A percentile compares a stretch with the other conserved stretches of the same genome.
Evolutionary conservation across 2,329 filamentous ascomycete species (phyloP).

Genomic region (Apiospora sp.): DNA sequence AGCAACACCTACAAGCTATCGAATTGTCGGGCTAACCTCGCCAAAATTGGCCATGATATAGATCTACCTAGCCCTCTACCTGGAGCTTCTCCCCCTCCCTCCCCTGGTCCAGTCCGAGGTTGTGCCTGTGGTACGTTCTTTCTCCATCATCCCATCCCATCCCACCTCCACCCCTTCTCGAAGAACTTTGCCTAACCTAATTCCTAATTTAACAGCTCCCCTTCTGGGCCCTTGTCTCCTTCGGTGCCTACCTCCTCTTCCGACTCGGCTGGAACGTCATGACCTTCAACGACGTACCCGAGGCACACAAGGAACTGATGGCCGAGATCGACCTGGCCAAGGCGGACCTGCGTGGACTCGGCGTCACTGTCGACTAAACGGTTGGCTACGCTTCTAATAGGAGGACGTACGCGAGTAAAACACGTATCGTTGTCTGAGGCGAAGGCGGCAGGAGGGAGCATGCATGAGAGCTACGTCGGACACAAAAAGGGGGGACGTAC

Average conservation of each 20-base stretch:
- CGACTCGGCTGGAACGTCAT: constrained; percentile 92
- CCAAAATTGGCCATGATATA: constrained; percentile 49
- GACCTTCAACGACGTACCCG: constrained; percentile 95
- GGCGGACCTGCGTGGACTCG: constrained; percentile 74
- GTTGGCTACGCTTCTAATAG: background rate
- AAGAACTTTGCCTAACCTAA: constrained; percentile 12
- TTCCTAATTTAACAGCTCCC: constrained; percentile 70
- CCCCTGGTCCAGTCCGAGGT: constrained; percentile 81
- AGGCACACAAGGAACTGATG: constrained; percentile 90
- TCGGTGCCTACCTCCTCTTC: constrained; percentile 91
- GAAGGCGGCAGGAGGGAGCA: background rate
- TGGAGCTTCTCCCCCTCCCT: constrained; percentile 84
- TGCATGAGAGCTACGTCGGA: background rate
- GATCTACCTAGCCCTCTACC: constrained; percentile 89
- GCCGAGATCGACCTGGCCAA: constrained; percentile 81
- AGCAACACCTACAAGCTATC: constrained; percentile 14
- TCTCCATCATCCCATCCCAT: background rate
- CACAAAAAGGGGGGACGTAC: background rate
- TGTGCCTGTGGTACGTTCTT: constrained; percentile 76
- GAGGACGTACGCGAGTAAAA: background rate
- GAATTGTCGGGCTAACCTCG: constrained; percentile 34
- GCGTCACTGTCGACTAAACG: constrained; percentile 77
- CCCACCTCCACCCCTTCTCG: background rate
- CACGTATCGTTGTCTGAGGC: background rate
- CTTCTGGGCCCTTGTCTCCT: constrained; percentile 89